A percentile compares a stretch with the other conserved stretches of the same genome.
Conservation (phyloP, 495 filamentous ascomycete species). For the Staphylotrichum tortipilum region DNA sequence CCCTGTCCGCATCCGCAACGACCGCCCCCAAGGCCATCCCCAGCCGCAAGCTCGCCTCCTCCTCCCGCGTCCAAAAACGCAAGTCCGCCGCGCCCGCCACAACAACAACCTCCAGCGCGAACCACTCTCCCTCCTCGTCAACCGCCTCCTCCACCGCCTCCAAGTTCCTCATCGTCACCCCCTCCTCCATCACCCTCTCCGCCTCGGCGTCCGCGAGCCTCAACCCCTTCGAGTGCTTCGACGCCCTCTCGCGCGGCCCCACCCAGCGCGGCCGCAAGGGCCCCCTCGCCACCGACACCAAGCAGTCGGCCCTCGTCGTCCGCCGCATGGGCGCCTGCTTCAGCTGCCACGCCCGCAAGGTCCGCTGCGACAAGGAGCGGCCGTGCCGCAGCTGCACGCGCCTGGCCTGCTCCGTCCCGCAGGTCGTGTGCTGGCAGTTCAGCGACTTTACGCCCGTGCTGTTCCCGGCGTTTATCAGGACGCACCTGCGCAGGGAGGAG, state of each 20-base stretch:
- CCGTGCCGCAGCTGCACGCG: conserved; percentile 42
- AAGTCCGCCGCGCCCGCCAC: conserved; percentile 8
- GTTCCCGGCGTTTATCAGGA: conserved; percentile 41
- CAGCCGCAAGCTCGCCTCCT: conserved; percentile 27
- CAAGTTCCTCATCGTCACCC: conserved; percentile 43
- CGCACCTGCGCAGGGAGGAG: conserved; percentile 37
- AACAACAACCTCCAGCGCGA: too few species aligned
- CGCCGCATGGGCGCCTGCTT: conserved; percentile 42
- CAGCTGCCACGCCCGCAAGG: conserved; percentile 41
- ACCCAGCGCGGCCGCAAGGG: conserved; percentile 41
- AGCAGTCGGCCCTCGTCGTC: conserved; percentile 39
- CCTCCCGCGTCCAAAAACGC: conserved; percentile 28
- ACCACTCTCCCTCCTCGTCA: background rate
- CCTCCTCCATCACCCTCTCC: conserved; percentile 33
- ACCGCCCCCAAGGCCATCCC: conserved; percentile 10
- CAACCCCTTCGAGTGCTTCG: conserved; percentile 42
- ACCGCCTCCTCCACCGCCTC: conserved; percentile 7
- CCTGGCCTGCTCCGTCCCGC: conserved; percentile 34
- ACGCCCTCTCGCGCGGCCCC: conserved; percentile 27
- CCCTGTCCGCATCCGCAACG: conserved; percentile 7
- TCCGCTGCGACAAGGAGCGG: conserved; percentile 38
- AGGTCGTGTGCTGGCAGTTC: conserved; percentile 41
- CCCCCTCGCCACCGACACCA: conserved; percentile 37
- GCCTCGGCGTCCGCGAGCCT: conserved; percentile 18
- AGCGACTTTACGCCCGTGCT: conserved; percentile 36